phyloP scores from a whole-genome alignment of 495 filamentous ascomycete genomes.

The Neurospora cerealis region DNA sequence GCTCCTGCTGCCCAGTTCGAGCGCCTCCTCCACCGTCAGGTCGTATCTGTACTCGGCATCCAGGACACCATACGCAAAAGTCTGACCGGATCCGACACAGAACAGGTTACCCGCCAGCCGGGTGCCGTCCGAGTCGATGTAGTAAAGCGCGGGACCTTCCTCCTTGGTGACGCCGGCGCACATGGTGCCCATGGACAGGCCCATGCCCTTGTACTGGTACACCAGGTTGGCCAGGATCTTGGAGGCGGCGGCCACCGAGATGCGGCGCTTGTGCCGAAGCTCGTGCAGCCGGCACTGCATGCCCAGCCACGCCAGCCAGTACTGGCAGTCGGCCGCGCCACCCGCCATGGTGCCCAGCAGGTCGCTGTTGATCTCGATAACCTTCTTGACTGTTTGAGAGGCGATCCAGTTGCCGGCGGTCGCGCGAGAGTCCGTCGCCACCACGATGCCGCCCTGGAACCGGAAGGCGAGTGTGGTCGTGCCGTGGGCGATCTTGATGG shows the following conservation, averaged over 20 bases:
- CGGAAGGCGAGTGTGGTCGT: slow-evolving; percentile 97
- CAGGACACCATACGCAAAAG: slow-evolving; percentile 95
- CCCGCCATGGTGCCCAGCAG: slow-evolving; percentile 97
- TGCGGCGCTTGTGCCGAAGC: slow-evolving; percentile 96
- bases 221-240: slow-evolving; percentile 98
- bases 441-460: slow-evolving; percentile 96
- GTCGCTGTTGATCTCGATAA: slow-evolving; percentile 86
- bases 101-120: slow-evolving; percentile 88
- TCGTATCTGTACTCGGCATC: slow-evolving; percentile 93
- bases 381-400: slow-evolving; percentile 98
- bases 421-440: slow-evolving; percentile 92
- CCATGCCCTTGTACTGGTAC: slow-evolving; percentile 97
- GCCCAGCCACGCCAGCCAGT: slow-evolving; percentile 96
- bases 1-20: slow-evolving; percentile 79
- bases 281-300: slow-evolving; percentile 99
- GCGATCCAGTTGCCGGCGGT: slow-evolving; percentile 98
- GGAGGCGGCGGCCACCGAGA: slow-evolving; percentile 90
- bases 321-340: slow-evolving; percentile 98
- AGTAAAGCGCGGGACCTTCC: slow-evolving; percentile 96
- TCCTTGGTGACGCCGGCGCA: slow-evolving; percentile 92
- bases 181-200: slow-evolving; percentile 98
- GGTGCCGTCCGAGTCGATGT: slow-evolving; percentile 97
- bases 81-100: slow-evolving; percentile 96
- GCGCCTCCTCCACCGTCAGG: slow-evolving; percentile 70
- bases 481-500: slow-evolving; percentile 98